phyloP scores from a whole-genome alignment of 768 basidiomycete genomes.

The Coprinopsis strossmayeri region DNA sequence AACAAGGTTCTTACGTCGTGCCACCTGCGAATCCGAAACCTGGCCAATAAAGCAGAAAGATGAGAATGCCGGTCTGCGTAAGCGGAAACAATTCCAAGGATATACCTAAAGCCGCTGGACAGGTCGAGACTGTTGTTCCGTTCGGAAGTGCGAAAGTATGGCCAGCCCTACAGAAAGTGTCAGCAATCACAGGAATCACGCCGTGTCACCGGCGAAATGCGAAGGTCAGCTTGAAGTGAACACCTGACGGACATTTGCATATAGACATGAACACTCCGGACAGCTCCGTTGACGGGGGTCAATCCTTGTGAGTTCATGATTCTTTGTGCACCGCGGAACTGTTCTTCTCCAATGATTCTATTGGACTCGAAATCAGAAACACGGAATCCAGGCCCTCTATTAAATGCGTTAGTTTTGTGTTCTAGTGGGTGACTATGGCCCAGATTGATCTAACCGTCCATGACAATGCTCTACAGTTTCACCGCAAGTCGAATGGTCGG shows the following conservation, averaged over 20 bases:
- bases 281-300: conserved; percentile 46
- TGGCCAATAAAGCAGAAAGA: no score
- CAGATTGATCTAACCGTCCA: conserved; percentile 42
- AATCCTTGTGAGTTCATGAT: conserved; percentile 48
- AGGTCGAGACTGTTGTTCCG: conserved; percentile 62
- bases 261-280: conserved; percentile 66
- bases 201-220: not conserved
- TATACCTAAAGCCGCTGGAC: conserved; percentile 71
- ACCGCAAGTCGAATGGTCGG: conserved; percentile 70
- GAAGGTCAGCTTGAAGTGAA: not conserved
- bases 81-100: no score
- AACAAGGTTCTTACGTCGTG: conserved; percentile 50
- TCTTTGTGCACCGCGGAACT: conserved; percentile 61
- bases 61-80: no score
- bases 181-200: not conserved
- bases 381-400: conserved; percentile 69
- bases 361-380: conserved; percentile 75
- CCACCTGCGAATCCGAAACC: conserved; percentile 76
- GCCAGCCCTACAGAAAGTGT: conserved; percentile 39
- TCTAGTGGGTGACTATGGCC: not conserved
- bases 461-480: conserved; percentile 61
- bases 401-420: conserved; percentile 3
- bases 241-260: conserved; percentile 51
- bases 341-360: conserved; percentile 59
- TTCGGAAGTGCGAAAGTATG: conserved; percentile 60